Base-by-base conservation (phyloP, 371 early-diverging fungal species). In the Lichtheimia ramosa region DNA sequence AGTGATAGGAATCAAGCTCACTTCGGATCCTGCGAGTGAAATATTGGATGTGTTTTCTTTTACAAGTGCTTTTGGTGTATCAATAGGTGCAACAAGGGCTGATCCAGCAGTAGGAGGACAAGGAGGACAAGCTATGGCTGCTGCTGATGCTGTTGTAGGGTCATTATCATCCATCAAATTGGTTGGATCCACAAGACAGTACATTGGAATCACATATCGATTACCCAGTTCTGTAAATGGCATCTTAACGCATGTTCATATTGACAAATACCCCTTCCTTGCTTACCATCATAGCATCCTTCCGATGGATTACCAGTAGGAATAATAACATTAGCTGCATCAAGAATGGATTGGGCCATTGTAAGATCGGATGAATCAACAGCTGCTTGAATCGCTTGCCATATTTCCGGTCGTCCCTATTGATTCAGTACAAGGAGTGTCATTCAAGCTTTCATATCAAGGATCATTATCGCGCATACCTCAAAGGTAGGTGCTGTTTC, bases 401-500 rank as follows among this genome's bases (percentile, higher is more conserved):
- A 91, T 46, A 90, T 79, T 71, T 90, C 90, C 27, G 63, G 49
- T 20, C 85, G 76, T 16, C 90, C 91, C 82, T 85, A 50, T 21
- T 23, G 25, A 20, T n/a, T n/a, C n/a, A n/a, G n/a, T 18, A 48
- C 40, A 8, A 49, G 13, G 18, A 21, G n/a, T 46, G 46, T 16
- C 46, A 43, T n/a, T n/a, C n/a, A 46, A n/a, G 46, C 46, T 46
- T 21, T 14, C 21, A 18, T 46, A 5, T 20, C 1, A 16, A 46
- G 4, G 10, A 46, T 21, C 15, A 46, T 1, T 46, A 46, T 43
- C 18, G 43, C 43, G 28, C 10, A 50, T 75, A 84, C 87, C 66
- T 86, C 88, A 52, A 87, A 89, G 16, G 63, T 74, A 27, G 90
- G 85, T 43, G 85, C 85, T 14, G 90, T 88, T 25, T 90, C 89